These are phyloP conservation scores for Lachnellula arida DNA, from an alignment of 2,329 filamentous ascomycete species.

Conservation along the genomic window DNA sequence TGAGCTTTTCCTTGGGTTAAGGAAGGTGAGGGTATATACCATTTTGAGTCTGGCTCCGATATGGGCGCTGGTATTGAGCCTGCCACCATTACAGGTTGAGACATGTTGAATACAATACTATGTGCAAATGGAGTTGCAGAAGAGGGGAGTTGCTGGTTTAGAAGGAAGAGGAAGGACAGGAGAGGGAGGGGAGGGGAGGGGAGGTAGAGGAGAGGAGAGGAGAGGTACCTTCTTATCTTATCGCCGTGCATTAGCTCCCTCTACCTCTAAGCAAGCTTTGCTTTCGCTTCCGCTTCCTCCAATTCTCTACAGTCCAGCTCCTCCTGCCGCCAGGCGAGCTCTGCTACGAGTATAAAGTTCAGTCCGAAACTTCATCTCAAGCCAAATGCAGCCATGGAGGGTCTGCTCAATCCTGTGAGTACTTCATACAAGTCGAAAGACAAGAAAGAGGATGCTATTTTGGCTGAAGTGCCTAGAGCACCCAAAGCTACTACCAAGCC, in stretches of 20 bases:
- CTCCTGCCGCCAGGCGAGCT: too few relatives aligned
- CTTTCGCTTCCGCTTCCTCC: background rate
- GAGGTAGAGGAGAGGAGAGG: too few relatives aligned
- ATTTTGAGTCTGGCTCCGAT: slow-evolving; percentile 12
- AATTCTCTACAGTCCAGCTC: background rate
- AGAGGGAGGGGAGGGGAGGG: too few relatives aligned
- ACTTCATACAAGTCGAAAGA: slow-evolving; percentile 32
- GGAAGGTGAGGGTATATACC: slow-evolving; percentile 13
- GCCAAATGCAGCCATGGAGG: slow-evolving; percentile 39
- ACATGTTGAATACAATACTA: slow-evolving; percentile 16
- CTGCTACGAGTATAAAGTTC: background rate
- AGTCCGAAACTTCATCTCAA: background rate
- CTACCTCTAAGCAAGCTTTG: background rate
- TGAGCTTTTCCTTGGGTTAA: slow-evolving; percentile 3
- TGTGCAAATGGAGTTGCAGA: background rate
- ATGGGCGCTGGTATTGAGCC: slow-evolving; percentile 7
- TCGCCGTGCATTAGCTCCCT: slow-evolving; percentile 12
- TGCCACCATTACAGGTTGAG: slow-evolving; percentile 26
- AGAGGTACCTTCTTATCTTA: slow-evolving; percentile 15
- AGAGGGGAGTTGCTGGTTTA: background rate
- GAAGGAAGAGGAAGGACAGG: too few relatives aligned
- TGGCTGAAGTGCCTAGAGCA: slow-evolving; percentile 19
- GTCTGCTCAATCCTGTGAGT: slow-evolving; percentile 44
- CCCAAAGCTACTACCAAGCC: slow-evolving; percentile 6
- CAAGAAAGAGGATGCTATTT: slow-evolving; percentile 14